Evolutionary conservation across 1,284 basidiomycete species (phyloP), one percentile per base, ranked within the genome.

Genomic region (Porodaedalea pini): DNA sequence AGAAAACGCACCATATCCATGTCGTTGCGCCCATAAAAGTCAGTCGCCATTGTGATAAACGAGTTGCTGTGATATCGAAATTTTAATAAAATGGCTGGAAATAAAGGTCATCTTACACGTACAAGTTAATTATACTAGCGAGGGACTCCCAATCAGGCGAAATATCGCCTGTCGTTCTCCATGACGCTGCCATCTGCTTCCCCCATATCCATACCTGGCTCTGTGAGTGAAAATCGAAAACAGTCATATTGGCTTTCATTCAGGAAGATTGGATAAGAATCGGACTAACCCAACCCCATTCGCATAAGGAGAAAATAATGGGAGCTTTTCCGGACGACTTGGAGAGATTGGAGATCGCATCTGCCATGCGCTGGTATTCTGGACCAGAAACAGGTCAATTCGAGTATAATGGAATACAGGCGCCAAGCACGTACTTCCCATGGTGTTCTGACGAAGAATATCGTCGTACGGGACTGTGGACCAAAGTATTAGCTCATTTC

Each of bases 11-110:
- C 81, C 65, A 83, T 83, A 63, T 85, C 82, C 67, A 84, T 67
- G 63, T 85, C 82, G 60, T 83, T 83, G 58, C 75, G 77, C 3
- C 80, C 82, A 64, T 80, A 83, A 62, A 83, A 85, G 67, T 83
- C 79, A 15, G 80, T 75, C 4, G 78, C 78, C 66, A 73, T 77
- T 0, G 82, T 75, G 44, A 72, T 67, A 61, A 78, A 78, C 17
- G 77, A 78, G 45, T 75, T 76, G 40, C 74, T 78, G 47, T 49
- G 34, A 29, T 17, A 19, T 13, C 19, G 48, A 44, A 44, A 15
- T 19, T 49, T 43, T 53, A 54, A 45, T 37, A 59, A 72, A 77
- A 78, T 60, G 77, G 78, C 52, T 77, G 78, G 48, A 3, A 6
- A 50, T n/a, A 58, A 31, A 47, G 6, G 19, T 21, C 6, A 11